These are phyloP conservation scores for Alopecurus myosuroides DNA, from an alignment of 176 grass and related monocot species.

Conservation along the genomic window DNA sequence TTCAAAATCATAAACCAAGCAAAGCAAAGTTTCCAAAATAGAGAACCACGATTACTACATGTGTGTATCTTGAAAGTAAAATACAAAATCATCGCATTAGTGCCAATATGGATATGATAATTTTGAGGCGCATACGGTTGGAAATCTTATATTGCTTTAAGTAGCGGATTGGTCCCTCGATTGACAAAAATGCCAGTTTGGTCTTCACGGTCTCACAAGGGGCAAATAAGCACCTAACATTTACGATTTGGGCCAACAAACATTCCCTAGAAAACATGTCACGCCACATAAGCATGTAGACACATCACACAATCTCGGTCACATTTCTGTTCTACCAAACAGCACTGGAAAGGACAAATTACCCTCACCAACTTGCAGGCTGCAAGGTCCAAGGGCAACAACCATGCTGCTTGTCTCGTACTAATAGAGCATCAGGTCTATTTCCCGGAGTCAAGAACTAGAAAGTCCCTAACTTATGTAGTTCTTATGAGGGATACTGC, in stretches of 20 bases:
- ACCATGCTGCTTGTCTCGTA: background rate
- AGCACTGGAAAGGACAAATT: background rate
- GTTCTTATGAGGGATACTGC: background rate
- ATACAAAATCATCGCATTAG: background rate
- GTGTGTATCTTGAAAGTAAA: background rate
- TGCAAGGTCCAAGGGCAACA: background rate
- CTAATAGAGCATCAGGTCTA: background rate
- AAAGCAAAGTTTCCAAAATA: conserved; percentile 4
- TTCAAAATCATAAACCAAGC: background rate
- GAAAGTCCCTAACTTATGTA: background rate
- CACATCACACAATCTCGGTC: background rate
- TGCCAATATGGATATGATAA: background rate
- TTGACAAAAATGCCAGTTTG: background rate
- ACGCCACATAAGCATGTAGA: background rate
- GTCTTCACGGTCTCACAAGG: background rate
- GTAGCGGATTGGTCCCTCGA: background rate
- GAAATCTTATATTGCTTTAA: background rate
- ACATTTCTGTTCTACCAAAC: background rate
- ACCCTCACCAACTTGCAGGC: background rate
- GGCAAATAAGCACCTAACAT: background rate
- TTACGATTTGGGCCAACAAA: background rate
- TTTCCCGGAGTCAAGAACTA: background rate
- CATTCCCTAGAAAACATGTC: background rate
- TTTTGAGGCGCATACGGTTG: background rate
- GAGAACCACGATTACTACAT: background rate